Evolutionary conservation across 2,329 filamentous ascomycete genomes (phyloP).

Genomic region (Ophiostoma angusticollis): DNA sequence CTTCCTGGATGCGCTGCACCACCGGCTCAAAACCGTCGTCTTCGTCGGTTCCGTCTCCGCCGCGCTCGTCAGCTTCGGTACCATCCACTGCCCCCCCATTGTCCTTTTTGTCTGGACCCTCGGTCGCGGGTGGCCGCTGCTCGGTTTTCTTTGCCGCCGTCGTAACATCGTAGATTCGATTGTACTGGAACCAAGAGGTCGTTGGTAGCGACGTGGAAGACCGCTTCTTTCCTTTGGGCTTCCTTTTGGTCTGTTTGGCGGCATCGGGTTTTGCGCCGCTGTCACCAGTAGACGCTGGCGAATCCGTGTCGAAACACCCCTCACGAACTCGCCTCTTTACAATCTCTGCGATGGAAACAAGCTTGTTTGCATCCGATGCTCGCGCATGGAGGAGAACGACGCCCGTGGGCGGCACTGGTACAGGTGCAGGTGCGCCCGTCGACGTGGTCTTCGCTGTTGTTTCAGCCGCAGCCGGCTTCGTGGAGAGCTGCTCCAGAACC

Average conservation of each 20-base stretch:
- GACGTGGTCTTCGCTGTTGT: not conserved
- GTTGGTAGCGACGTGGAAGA: not conserved
- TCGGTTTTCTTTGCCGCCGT: constrained; percentile 15
- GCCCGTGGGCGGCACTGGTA: constrained; percentile 15
- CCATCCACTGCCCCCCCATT: too few relatives aligned
- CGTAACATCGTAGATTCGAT: constrained; percentile 38
- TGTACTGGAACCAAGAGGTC: constrained; percentile 41
- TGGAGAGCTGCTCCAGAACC: constrained; percentile 30
- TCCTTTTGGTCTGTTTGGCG: constrained; percentile 20
- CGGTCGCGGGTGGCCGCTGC: constrained; percentile 19
- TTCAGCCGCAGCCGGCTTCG: constrained; percentile 12
- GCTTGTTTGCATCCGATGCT: constrained; percentile 43
- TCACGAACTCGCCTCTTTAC: constrained; percentile 42
- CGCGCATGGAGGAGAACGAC: constrained; percentile 39
- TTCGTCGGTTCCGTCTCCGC: constrained; percentile 17
- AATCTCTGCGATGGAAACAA: constrained; percentile 56
- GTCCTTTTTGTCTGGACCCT: too few relatives aligned
- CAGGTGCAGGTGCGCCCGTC: too few relatives aligned
- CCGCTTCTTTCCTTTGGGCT: not conserved
- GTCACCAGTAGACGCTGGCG: not conserved
- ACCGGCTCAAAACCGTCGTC: constrained; percentile 43
- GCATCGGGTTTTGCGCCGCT: not conserved
- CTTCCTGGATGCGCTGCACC: constrained; percentile 42
- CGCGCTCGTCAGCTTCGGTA: constrained; percentile 10
- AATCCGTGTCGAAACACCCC: constrained; percentile 12